A percentile compares a stretch with the other conserved stretches of the same genome.
These are phyloP conservation scores for Alternaria ventricosa DNA, from an alignment of 2,329 filamentous ascomycete genomes.

Conservation along the genomic window DNA sequence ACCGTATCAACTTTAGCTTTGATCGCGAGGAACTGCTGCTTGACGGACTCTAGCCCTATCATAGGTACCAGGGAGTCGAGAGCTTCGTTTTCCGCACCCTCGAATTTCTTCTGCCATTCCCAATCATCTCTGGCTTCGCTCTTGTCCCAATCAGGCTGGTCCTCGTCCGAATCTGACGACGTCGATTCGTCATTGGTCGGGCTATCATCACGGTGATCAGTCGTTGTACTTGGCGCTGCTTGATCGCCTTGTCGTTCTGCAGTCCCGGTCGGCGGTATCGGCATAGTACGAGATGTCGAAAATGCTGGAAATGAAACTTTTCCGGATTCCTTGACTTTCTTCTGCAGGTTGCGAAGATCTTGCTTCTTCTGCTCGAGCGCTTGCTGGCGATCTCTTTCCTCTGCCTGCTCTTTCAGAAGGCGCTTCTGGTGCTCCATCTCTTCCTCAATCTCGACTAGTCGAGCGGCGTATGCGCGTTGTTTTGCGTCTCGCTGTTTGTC, in stretches of 20 bases:
- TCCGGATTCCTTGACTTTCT: conserved; percentile 5
- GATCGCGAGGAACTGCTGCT: conserved; percentile 66
- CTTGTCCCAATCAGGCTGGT: conserved; percentile 16
- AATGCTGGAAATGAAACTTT: not conserved
- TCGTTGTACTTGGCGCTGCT: not conserved
- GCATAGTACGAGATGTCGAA: not conserved
- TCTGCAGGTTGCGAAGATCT: conserved; percentile 55
- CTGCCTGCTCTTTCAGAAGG: conserved; percentile 50
- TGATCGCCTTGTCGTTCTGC: not conserved
- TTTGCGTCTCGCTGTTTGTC: conserved; percentile 57
- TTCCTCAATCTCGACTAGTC: conserved; percentile 61
- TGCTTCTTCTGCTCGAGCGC: conserved; percentile 55
- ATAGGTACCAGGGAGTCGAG: conserved; percentile 72
- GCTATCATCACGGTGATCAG: not conserved
- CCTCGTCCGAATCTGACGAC: not conserved
- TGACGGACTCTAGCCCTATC: conserved; percentile 71
- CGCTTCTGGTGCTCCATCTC: conserved; percentile 60
- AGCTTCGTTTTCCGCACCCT: conserved; percentile 59
- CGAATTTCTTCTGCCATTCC: conserved; percentile 64
- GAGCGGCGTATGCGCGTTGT: conserved; percentile 53
- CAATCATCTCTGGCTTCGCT: conserved; percentile 60
- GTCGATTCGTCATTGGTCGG: not conserved
- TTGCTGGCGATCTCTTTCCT: conserved; percentile 55
- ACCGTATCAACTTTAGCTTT: conserved; percentile 68
- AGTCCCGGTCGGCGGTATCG: not conserved